phyloP scores from a whole-genome alignment of 805 yeast genomes.

The Suhomyces emberorum region DNA sequence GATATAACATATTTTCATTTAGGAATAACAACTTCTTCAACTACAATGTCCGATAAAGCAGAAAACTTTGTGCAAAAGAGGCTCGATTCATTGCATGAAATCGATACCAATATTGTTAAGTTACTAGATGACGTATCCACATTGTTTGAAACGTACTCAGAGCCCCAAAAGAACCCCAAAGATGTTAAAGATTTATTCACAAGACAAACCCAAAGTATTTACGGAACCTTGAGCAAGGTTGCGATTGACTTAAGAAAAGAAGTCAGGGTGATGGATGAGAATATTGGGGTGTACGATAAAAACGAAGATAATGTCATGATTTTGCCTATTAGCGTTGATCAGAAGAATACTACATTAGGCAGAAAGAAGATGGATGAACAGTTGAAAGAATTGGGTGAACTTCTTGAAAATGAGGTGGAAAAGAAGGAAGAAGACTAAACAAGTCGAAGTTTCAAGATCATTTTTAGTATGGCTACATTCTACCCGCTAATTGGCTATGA shows the following conservation, averaged over 20 bases:
- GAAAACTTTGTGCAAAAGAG: slow-evolving; percentile 46
- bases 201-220: slow-evolving; percentile 45
- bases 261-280: slow-evolving; percentile 60
- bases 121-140: slow-evolving; percentile 48
- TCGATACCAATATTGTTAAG: slow-evolving; percentile 52
- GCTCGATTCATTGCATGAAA: slow-evolving; percentile 47
- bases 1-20: no score
- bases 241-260: slow-evolving; percentile 64
- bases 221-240: slow-evolving; percentile 52
- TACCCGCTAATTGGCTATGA: no score
- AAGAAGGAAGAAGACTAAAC: slow-evolving; percentile 6
- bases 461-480: background rate
- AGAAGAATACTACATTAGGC: slow-evolving; percentile 69
- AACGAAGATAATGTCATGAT: slow-evolving; percentile 48
- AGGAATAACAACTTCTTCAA: background rate
- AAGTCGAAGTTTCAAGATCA: no score
- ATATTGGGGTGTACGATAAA: slow-evolving; percentile 45
- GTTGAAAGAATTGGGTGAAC: slow-evolving; percentile 20
- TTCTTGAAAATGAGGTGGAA: slow-evolving; percentile 8
- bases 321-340: slow-evolving; percentile 65
- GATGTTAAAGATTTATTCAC: slow-evolving; percentile 39
- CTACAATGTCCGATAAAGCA: slow-evolving; percentile 13
- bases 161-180: slow-evolving; percentile 15
- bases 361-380: slow-evolving; percentile 52
- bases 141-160: slow-evolving; percentile 42